Evolutionary conservation across 768 basidiomycete genomes (phyloP), one percentile per base, ranked within the genome.

Genomic region (Suillus subalutaceus): DNA sequence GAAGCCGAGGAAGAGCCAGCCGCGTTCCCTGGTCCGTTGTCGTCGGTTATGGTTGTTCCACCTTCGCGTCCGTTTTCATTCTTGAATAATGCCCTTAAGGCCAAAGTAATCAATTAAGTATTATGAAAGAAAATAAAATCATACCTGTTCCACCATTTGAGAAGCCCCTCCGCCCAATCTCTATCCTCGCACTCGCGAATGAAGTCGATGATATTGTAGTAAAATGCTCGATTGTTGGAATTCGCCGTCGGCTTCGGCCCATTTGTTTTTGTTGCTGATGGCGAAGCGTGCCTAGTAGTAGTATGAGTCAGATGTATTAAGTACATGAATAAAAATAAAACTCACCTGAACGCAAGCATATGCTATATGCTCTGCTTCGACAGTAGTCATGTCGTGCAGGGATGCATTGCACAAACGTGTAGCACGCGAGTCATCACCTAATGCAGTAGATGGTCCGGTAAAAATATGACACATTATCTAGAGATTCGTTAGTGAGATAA

Each of bases 181-280:
- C 16, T 7, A 44, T 44, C 43, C 43, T 44, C 18, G 1, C 41
- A 44, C 16, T 44, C 18, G 8, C 18, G 3, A 18, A 44, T 44
- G 3, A 44, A 44, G 43, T 44, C 3, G 7, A 44, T 44, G 6
- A 44, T 18, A 7, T 44, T 44, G 43, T 69, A 69, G 40, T 69
- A 67, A 4, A 58, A 69, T 2, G 13, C 50, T 5, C n/a, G 15
- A 20, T 69, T 67, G 5, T 48, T 66, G 40, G 40, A 67, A 66
- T 9, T 50, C 4, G 2, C 65, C 63, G 2, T 68, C 68, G 2
- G 35, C 43, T 40, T 66, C 44, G 1, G 16, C 12, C 68, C 63
- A 68, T 40, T 44, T 53, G 43, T 44, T 44, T 3, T 44, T 20
- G 1, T 44, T 44, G 13, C 43, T 44, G 43, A 44, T 44, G 2